These are phyloP conservation scores for Hypocreales sp. DNA, from an alignment of 2,329 filamentous ascomycete species.

Conservation along the genomic window DNA sequence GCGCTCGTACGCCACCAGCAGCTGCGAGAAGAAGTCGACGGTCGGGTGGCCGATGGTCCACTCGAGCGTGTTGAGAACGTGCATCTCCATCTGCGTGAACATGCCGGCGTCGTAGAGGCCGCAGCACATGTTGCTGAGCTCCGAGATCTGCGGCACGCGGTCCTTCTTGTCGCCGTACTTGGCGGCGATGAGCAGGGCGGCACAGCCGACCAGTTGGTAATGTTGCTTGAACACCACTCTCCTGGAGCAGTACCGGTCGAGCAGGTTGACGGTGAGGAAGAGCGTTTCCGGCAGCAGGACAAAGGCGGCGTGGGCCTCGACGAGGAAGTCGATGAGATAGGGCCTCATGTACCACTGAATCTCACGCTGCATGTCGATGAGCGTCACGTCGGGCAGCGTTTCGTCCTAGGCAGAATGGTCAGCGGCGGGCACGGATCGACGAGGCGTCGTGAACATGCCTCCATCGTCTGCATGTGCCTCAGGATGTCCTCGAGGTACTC, in stretches of 20 bases:
- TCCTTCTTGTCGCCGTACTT: conserved; percentile 99
- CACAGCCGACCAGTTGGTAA: conserved; percentile 94
- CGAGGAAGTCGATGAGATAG: conserved; percentile 93
- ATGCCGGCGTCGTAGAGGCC: conserved; percentile 96
- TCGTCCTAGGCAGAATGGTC: conserved; percentile 37
- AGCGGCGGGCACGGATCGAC: conserved; percentile 7
- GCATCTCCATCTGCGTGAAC: conserved; percentile 99
- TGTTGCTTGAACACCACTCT: conserved; percentile 98
- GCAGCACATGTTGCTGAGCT: conserved; percentile 98
- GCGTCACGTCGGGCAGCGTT: conserved; percentile 88
- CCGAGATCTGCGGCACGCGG: conserved; percentile 89
- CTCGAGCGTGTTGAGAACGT: conserved; percentile 91
- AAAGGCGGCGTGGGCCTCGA: conserved; percentile 93
- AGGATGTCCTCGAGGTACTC: conserved; percentile 93
- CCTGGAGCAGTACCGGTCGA: conserved; percentile 95
- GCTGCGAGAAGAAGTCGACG: conserved; percentile 81
- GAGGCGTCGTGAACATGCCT: conserved; percentile 33
- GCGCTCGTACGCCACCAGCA: conserved; percentile 66
- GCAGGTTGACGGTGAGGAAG: conserved; percentile 88
- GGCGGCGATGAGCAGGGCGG: conserved; percentile 86
- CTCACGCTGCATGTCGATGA: conserved; percentile 97
- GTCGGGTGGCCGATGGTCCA: conserved; percentile 95
- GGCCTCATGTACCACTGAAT: conserved; percentile 99
- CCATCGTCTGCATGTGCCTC: conserved; percentile 90
- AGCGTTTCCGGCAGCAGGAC: conserved; percentile 86